Percentiles rank a stretch among this genome's conserved stretches.
Evolutionary conservation across 1,284 basidiomycete genomes (phyloP).

Genomic region (Apiotrichum sp.): DNA sequence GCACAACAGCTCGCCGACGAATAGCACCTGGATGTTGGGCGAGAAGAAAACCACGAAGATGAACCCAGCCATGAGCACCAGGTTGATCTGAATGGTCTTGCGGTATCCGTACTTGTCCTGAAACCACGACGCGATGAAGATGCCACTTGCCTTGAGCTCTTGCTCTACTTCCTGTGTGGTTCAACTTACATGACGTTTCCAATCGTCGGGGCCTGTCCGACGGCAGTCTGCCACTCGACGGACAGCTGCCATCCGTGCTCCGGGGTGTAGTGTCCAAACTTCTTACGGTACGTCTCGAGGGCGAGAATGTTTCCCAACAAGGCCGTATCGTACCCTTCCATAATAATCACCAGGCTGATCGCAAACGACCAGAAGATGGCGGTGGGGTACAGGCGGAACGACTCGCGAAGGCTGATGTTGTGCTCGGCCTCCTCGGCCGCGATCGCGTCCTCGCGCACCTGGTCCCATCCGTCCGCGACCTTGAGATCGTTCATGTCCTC

Average conservation of each 20-base stretch:
- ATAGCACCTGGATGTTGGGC: slow-evolving; percentile 13
- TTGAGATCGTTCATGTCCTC: slow-evolving; percentile 1
- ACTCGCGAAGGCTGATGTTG: slow-evolving; percentile 7
- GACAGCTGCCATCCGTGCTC: slow-evolving; percentile 20
- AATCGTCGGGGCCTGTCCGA: slow-evolving; percentile 19
- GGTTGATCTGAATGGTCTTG: slow-evolving; percentile 18
- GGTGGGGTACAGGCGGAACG: slow-evolving; percentile 11
- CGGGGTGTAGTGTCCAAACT: slow-evolving; percentile 7
- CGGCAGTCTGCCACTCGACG: slow-evolving; percentile 25
- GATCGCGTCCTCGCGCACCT: slow-evolving; percentile 13
- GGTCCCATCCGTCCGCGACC: neutral
- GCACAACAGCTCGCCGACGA: slow-evolving; percentile 23
- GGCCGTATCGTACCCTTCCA: slow-evolving; percentile 11
- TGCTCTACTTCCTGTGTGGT: neutral
- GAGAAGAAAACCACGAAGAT: slow-evolving; percentile 45
- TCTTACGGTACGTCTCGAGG: slow-evolving; percentile 13
- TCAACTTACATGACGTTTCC: slow-evolving; percentile 20
- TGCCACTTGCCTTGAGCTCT: slow-evolving; percentile 10
- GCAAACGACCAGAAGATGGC: slow-evolving; percentile 18
- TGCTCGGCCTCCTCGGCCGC: slow-evolving; percentile 14
- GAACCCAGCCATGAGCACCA: slow-evolving; percentile 32
- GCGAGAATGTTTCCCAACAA: slow-evolving; percentile 10
- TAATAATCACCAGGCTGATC: slow-evolving; percentile 13
- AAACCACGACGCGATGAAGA: slow-evolving; percentile 19
- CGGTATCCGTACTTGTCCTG: slow-evolving; percentile 27